These are phyloP conservation scores for Akebia trifoliata DNA, from an alignment of 164 flowering plant genomes.

Conservation along the genomic window DNA sequence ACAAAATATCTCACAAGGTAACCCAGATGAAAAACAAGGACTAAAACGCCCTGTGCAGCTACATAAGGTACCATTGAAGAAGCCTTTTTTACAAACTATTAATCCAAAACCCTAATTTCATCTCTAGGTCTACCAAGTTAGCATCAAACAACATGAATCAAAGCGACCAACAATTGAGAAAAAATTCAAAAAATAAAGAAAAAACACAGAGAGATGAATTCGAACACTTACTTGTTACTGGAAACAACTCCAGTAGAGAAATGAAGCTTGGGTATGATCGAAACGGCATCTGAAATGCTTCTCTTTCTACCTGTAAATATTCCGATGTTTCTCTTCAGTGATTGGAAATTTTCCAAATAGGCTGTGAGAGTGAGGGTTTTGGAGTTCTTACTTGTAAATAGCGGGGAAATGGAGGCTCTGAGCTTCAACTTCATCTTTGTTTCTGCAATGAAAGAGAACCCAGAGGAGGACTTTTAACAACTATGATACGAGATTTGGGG, in stretches of 20 bases:
- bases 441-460: no score
- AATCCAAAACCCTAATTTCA: background rate
- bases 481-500: no score
- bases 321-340: background rate
- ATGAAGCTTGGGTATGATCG: background rate
- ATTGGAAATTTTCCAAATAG: no score
- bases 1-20: no score
- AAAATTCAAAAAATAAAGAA: no score
- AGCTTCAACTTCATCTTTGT: background rate
- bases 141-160: background rate
- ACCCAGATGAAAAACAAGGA: background rate
- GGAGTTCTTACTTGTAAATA: background rate
- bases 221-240: background rate
- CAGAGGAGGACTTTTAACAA: no score
- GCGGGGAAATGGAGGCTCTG: background rate
- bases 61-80: background rate
- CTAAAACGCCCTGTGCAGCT: background rate
- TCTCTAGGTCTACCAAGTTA: background rate
- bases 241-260: background rate
- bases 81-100: background rate
- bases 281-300: constrained; percentile 2
- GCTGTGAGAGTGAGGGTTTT: no score
- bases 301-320: constrained; percentile 1
- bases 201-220: background rate
- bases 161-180: background rate